Evolutionary conservation across 2,329 filamentous ascomycete species (phyloP).

Genomic region (Gaeumannomyces tritici): DNA sequence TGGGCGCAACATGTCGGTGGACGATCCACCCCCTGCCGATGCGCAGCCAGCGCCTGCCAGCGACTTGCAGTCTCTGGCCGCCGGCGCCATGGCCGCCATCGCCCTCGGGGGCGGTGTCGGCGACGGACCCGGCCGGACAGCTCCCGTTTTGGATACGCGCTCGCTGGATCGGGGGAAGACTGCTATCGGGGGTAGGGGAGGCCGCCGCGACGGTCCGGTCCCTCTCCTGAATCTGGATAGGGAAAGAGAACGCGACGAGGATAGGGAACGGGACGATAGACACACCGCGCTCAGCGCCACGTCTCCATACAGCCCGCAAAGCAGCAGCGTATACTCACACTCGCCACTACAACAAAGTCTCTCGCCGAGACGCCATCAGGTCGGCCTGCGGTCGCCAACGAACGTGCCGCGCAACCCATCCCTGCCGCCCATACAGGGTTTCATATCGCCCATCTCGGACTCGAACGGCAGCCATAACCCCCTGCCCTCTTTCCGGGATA

Average conservation of each 20-base stretch:
- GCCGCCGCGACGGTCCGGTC: background rate
- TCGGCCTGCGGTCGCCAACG: constrained; percentile 10
- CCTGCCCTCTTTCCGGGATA: constrained; percentile 27
- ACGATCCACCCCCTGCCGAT: constrained; percentile 1
- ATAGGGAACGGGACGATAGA: constrained; percentile 1
- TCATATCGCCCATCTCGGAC: constrained; percentile 27
- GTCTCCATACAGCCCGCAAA: constrained; percentile 6
- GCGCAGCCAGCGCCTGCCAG: background rate
- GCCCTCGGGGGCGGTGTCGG: constrained; percentile 1
- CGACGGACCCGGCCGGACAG: constrained; percentile 6
- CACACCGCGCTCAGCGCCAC: background rate
- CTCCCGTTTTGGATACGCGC: constrained; percentile 6
- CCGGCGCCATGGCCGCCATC: constrained; percentile 17
- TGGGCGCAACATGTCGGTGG: constrained; percentile 13
- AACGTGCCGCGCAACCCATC: constrained; percentile 7
- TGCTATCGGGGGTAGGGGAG: background rate
- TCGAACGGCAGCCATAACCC: constrained; percentile 20
- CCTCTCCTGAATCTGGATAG: constrained; percentile 3
- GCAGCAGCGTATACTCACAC: constrained; percentile 5
- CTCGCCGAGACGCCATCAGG: constrained; percentile 9
- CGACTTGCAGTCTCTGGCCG: constrained; percentile 21
- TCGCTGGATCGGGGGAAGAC: background rate
- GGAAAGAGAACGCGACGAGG: constrained; percentile 7
- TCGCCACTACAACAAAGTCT: constrained; percentile 9
- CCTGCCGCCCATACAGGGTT: constrained; percentile 22